Evolutionary conservation across 768 basidiomycete genomes (phyloP), one percentile per base, ranked within the genome.

Genomic region (Clavaria fumosa): DNA sequence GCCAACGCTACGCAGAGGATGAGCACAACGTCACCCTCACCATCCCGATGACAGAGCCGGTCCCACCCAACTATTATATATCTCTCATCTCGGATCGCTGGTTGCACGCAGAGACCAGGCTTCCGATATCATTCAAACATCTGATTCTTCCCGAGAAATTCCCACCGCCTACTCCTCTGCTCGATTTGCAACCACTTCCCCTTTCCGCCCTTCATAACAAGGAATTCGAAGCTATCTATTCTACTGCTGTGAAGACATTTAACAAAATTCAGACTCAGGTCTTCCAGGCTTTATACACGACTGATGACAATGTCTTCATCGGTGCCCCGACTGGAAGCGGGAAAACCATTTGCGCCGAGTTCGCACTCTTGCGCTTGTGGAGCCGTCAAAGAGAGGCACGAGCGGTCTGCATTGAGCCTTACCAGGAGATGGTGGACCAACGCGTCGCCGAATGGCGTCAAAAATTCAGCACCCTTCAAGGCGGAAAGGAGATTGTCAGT

Each of bases 191-290:
- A 50, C 62, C 82, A 1, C 69, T 96, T 0, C 91, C 95, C 0
- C 66, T 95, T 10, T 76, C 84, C 0, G 91, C 90, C 0, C 64
- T 99, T 3, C 89, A 93, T 56, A 95, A 95, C 68, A 75, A 79
- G 50, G 85, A 90, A 43, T 97, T 78, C 47, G 88, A 97, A 54
- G 66, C 67, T 1, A 71, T 97, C 30, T 99, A 96, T 55, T 71
- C 75, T 1, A 71, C 69, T 12, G 73, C 73, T 0, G 77, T 97
- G 45, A 67, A 75, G 43, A 76, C 74, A 1, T 97, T 96, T 68
- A 97, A 97, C 71, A 99, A 96, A 59, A 96, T 97, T 43, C 95
- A 97, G 54, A 97, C 89, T 0, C 95, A 97, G 57, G 91, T 95
- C 31, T 97, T 99, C 78, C 90, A 96, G 49, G 91, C 93, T 0